Evolutionary conservation across 495 filamentous ascomycete genomes (phyloP), one percentile per base, ranked within the genome.

Genomic region (Hypoxylon rickii): DNA sequence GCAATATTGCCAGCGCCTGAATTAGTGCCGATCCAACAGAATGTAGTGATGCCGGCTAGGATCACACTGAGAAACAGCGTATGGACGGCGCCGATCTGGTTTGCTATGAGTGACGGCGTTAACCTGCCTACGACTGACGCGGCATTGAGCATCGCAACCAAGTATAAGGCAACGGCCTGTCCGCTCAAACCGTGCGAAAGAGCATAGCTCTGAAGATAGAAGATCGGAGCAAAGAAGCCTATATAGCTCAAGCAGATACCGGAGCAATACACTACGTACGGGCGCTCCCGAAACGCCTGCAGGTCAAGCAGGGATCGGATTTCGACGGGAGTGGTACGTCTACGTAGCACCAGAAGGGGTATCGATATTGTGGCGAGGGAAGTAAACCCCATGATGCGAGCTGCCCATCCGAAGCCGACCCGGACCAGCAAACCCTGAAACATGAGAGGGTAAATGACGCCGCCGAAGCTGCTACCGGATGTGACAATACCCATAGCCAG

Each of bases 401-500:
- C 83, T 3, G 86, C 73, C 86, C 86, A 89, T 7, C 75, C 83
- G 44, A 86, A 88, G 12, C 86, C 86, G 15, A 89, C 60, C 2
- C 57, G 47, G 0, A 80, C 76, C 4, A 83, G 63, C 17, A 87
- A 74, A 3, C 63, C 63, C 55, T 86, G 76, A 3, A 89, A 70
- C 56, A 85, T 80, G 11, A 89, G 61, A 0, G 87, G 83, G 49
- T 86, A 88, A 40, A 86, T 74, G 21, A 87, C 77, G 18, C 85
- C 85, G 3, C 84, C 83, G 11, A 87, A 61, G 3, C 44, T 44
- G 33, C 80, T 83, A 0, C 88, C 89, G 0, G 83, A 75, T 3
- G 85, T 80, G 43, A 84, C 83, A 29, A 90, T 71, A 1, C 86
- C 89, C 46, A 89, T 76, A 0, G 86, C 89, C 5, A 88, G 77